These are phyloP conservation scores for Clitoria ternatea DNA, from an alignment of 306 rosid species.

Conservation along the genomic window DNA sequence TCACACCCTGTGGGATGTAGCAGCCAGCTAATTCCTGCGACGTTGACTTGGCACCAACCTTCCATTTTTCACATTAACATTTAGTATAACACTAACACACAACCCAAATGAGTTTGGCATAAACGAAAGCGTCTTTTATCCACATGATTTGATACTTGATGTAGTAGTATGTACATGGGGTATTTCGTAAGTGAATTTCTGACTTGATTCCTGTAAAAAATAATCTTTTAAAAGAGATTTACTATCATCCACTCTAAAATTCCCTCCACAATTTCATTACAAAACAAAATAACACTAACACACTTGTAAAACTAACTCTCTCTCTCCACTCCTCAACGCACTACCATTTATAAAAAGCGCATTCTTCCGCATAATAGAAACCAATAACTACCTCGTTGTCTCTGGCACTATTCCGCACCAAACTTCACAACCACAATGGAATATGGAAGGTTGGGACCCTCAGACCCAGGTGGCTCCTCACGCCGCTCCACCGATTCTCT, in stretches of 20 bases:
- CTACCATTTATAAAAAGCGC: not conserved
- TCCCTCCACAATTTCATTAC: too few species aligned
- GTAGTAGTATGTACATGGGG: too few species aligned
- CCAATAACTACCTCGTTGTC: not conserved
- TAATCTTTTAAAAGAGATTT: too few species aligned
- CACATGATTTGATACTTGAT: too few species aligned
- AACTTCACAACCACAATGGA: constrained; percentile 33
- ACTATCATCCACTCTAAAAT: too few species aligned
- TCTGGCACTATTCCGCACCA: not conserved
- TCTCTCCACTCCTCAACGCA: not conserved
- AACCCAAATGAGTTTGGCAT: too few species aligned
- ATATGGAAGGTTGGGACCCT: constrained; percentile 40
- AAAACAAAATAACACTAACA: too few species aligned
- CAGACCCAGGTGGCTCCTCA: constrained; percentile 45
- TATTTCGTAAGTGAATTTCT: too few species aligned
- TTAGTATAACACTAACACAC: not conserved
- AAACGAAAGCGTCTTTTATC: too few species aligned
- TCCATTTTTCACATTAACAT: not conserved
- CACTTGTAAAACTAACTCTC: not conserved
- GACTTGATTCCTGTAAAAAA: too few species aligned
- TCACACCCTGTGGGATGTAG: constrained; percentile 45
- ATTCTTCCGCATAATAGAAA: not conserved
- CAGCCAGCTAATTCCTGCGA: constrained; percentile 58
- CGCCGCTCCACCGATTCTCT: constrained; percentile 33
- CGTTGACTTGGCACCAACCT: constrained; percentile 65